Conservation (phyloP, 1,284 basidiomycete genomes). For the Irpex sp. region DNA sequence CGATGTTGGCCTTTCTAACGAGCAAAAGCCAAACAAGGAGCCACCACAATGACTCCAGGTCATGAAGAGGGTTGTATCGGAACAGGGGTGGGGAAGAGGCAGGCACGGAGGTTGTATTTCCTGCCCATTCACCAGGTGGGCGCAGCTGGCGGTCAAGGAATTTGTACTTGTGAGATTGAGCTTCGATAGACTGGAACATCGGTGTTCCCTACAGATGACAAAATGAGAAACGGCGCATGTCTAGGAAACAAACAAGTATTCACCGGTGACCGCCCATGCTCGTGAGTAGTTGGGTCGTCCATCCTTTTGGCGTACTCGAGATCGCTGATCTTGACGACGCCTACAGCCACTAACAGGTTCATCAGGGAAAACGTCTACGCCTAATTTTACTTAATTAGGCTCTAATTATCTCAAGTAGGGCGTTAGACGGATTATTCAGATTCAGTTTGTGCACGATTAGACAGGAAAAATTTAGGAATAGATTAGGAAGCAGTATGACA, state of each 20-base stretch:
- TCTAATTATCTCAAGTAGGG: no score
- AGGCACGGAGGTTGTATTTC: background rate
- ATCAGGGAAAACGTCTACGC: no score
- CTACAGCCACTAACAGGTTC: background rate
- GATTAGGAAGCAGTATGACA: no score
- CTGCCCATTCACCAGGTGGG: no score
- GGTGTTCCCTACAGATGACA: background rate
- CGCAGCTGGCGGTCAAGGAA: background rate
- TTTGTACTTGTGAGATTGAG: background rate
- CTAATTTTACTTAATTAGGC: no score
- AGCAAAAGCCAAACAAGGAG: background rate
- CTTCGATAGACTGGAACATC: background rate
- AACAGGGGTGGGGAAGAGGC: background rate
- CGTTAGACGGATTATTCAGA: no score
- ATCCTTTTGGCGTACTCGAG: slow-evolving; percentile 1
- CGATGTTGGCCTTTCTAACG: background rate
- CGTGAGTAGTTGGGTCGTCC: background rate
- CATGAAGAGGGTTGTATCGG: background rate
- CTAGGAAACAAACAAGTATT: no score
- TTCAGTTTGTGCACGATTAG: no score
- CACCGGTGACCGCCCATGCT: background rate
- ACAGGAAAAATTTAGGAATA: no score
- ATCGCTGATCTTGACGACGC: background rate
- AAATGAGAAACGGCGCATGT: background rate
- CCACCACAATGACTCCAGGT: slow-evolving; percentile 1